phyloP scores from a whole-genome alignment of 495 filamentous ascomycete genomes.

The Daldinia vernicosa region DNA sequence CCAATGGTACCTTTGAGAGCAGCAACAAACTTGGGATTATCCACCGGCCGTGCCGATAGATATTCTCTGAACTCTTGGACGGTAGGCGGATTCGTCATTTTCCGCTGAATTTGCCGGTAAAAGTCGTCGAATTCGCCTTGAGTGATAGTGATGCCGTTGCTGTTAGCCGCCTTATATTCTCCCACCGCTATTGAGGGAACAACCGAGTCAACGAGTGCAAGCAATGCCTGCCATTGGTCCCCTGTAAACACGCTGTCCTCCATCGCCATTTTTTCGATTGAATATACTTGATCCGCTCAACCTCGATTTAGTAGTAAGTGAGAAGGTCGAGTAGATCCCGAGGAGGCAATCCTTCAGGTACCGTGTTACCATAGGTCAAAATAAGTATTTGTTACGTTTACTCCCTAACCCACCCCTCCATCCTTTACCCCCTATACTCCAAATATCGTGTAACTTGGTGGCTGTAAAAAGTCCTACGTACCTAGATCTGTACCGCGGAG shows the following conservation, averaged over 20 bases:
- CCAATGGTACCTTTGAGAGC: constrained; percentile 4
- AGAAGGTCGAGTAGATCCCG: not conserved
- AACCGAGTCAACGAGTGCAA: constrained; percentile 27
- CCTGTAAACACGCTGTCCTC: constrained; percentile 20
- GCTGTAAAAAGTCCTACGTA: not conserved
- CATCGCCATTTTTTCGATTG: not conserved
- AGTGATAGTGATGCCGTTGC: not conserved
- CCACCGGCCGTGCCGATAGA: constrained; percentile 2
- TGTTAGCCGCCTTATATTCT: not conserved
- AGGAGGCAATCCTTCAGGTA: not conserved
- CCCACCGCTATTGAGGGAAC: constrained; percentile 9
- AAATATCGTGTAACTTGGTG: not conserved
- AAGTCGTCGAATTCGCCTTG: constrained; percentile 2
- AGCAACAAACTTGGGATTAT: constrained; percentile 8
- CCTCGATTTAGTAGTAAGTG: not conserved
- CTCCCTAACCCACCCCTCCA: not conserved
- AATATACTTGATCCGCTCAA: not conserved
- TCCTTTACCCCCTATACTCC: not conserved
- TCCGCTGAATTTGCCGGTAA: not conserved
- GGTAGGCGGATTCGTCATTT: not conserved
- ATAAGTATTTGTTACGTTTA: not conserved
- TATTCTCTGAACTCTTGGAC: constrained; percentile 18
- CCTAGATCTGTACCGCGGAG: no score
- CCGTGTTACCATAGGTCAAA: not conserved
- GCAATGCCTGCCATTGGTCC: constrained; percentile 16